Percentiles rank a stretch among this genome's conserved stretches.
Evolutionary conservation across 768 basidiomycete species (phyloP).

Genomic region (Mycena chlorophos): DNA sequence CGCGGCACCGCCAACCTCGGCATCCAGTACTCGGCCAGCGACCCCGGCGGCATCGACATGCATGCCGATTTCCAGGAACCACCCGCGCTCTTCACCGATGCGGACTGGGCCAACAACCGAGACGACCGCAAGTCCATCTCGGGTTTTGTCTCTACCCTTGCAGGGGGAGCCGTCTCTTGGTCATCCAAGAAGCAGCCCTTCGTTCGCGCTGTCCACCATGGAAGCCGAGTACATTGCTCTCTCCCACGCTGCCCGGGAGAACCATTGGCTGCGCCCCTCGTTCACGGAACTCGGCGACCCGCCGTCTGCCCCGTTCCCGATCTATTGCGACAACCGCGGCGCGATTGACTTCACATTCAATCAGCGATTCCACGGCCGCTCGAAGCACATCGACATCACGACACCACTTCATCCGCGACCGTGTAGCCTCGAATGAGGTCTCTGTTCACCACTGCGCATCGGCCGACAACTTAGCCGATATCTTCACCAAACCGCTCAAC

Average conservation of each 20-base stretch:
- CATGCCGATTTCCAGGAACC: background rate
- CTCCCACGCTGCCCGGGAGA: conserved; percentile 29
- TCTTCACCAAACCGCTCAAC: conserved; percentile 32
- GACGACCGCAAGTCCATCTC: conserved; percentile 31
- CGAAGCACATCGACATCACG: conserved; percentile 35
- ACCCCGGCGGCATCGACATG: background rate
- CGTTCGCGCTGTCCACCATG: conserved; percentile 33
- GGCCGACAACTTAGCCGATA: conserved; percentile 29
- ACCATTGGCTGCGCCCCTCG: conserved; percentile 31
- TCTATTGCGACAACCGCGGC: conserved; percentile 32
- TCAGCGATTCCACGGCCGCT: conserved; percentile 7
- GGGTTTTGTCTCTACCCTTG: conserved; percentile 31
- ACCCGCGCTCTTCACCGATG: conserved; percentile 21
- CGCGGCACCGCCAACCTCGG: conserved; percentile 7
- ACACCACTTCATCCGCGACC: conserved; percentile 34
- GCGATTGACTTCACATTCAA: conserved; percentile 12
- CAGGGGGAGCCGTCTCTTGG: conserved; percentile 33
- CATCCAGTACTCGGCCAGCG: conserved; percentile 5
- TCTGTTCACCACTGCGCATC: conserved; percentile 25
- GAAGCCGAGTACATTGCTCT: conserved; percentile 38
- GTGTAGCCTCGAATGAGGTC: conserved; percentile 21
- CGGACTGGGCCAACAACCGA: conserved; percentile 9
- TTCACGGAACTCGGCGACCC: conserved; percentile 17
- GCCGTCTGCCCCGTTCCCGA: conserved; percentile 7
- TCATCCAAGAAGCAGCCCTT: conserved; percentile 32